Evolutionary conservation across 495 filamentous ascomycete species (phyloP).

Genomic region (Hyaloscypha bicolor): DNA sequence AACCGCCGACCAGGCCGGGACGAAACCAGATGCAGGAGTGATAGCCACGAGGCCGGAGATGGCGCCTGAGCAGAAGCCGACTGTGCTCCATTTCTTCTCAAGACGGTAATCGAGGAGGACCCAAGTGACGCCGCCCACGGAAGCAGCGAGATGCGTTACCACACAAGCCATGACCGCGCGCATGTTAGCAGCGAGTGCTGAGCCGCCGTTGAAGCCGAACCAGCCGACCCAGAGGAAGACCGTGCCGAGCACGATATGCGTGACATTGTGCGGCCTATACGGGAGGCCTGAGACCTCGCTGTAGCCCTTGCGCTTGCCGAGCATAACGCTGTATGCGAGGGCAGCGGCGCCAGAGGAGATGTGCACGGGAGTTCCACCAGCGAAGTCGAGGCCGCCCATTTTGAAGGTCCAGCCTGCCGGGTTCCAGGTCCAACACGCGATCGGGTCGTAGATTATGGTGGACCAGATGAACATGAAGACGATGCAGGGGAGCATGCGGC

Average conservation of each 20-base stretch:
- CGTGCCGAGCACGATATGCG: conserved; percentile 92
- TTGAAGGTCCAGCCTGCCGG: conserved; percentile 77
- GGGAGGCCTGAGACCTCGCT: conserved; percentile 12
- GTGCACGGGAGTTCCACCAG: conserved; percentile 94
- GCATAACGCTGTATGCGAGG: conserved; percentile 78
- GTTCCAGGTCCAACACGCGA: conserved; percentile 99
- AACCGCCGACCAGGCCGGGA: conserved; percentile 88
- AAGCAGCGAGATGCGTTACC: conserved; percentile 72
- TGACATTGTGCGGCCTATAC: conserved; percentile 96
- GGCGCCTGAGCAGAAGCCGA: conserved; percentile 94
- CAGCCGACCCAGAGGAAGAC: conserved; percentile 99
- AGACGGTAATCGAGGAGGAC: conserved; percentile 91
- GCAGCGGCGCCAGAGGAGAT: conserved; percentile 89
- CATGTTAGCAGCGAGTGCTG: conserved; percentile 82
- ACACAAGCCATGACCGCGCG: conserved; percentile 77
- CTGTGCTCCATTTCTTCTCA: conserved; percentile 95
- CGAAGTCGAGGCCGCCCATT: conserved; percentile 91
- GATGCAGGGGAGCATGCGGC: conserved; percentile 27
- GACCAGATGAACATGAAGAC: conserved; percentile 98
- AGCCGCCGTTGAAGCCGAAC: conserved; percentile 98
- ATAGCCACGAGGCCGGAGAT: conserved; percentile 91
- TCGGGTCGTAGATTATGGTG: conserved; percentile 91
- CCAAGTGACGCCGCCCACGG: conserved; percentile 92
- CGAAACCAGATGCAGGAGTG: conserved; percentile 85
- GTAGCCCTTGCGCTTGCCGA: conserved; percentile 64